A percentile compares a stretch with the other conserved stretches of the same genome.
These are phyloP conservation scores for Plenodomus tracheiphilus DNA, from an alignment of 2,329 filamentous ascomycete species.

Conservation along the genomic window DNA sequence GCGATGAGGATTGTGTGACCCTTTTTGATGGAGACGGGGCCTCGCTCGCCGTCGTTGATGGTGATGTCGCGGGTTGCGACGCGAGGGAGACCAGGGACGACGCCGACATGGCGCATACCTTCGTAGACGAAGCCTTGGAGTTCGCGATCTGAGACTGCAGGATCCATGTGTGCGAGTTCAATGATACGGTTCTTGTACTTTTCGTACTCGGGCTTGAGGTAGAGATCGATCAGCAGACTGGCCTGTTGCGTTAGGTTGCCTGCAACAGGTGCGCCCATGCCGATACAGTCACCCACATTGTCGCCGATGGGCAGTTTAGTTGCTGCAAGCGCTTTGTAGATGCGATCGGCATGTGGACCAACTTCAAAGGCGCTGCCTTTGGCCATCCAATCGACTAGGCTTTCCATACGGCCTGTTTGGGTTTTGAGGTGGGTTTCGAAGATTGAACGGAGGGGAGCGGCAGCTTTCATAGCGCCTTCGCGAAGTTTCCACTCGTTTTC, in stretches of 20 bases:
- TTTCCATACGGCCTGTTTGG: conserved; percentile 57
- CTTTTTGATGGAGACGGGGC: conserved; percentile 51
- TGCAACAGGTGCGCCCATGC: conserved; percentile 54
- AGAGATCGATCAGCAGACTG: conserved; percentile 58
- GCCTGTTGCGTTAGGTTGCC: conserved; percentile 59
- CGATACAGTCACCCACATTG: conserved; percentile 55
- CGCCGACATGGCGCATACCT: conserved; percentile 58
- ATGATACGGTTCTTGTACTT: conserved; percentile 57
- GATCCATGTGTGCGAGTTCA: conserved; percentile 52
- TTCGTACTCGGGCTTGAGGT: conserved; percentile 54
- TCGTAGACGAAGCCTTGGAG: conserved; percentile 59
- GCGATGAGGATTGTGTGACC: conserved; percentile 42
- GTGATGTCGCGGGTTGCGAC: conserved; percentile 49
- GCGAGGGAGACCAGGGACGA: conserved; percentile 57
- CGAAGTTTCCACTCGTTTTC: conserved; percentile 54
- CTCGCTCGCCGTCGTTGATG: conserved; percentile 56
- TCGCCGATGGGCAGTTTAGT: conserved; percentile 53
- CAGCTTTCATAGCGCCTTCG: conserved; percentile 51
- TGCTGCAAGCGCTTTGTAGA: conserved; percentile 55
- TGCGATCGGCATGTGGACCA: conserved; percentile 54
- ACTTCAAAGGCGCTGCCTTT: conserved; percentile 60
- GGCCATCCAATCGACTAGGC: conserved; percentile 55
- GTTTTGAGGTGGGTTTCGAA: conserved; percentile 67
- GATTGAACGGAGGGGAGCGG: conserved; percentile 69
- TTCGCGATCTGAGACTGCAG: conserved; percentile 59